Evolutionary conservation across 2,329 filamentous ascomycete species (phyloP), one percentile per base, ranked within the genome.

Genomic region (Aspergillus pseudoviridinutans): DNA sequence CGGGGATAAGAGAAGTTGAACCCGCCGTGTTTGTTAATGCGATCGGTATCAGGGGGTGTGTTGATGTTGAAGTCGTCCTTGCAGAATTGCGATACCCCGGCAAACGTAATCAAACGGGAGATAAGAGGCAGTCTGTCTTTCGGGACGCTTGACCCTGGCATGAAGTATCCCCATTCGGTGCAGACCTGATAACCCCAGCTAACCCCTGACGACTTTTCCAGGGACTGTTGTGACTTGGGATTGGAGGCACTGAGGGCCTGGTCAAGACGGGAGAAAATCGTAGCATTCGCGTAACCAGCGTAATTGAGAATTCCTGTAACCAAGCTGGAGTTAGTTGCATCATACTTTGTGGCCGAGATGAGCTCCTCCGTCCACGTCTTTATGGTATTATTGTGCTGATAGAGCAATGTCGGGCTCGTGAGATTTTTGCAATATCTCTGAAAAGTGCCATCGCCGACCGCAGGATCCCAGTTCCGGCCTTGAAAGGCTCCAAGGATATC

Each of bases 21-120:
- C 12, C 86, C 89, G 46, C 91, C 91, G 61, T 89, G 87, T 68
- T 87, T 86, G 78, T 95, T 94, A 72, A 94, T 85, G 0, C 79
- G 78, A 1, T 84, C 80, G 0, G 87, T 75, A 53, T 92, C 79
- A 0, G 91, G 82, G 0, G 82, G 83, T 0, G 76, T 72, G 0
- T 82, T 85, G 67, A 92, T 85, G 74, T 88, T 87, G 79, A 92
- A 95, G 0, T 84, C 83, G 7, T 83, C 77, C 1, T 79, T 78
- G 76, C 91, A 95, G 64, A 87, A 78, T 3, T 81, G 71, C 0
- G 83, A 84, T 2, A 79, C 71, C 71, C 87, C 91, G 2, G 86
- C 79, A 1, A 91, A 66, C 60, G 87, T 83, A 38, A 91, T 78
- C 3, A 85, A 79, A 14, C 91, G 87, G 0, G 90, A 93, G 51